Percentiles rank a stretch among this genome's conserved stretches.
phyloP scores from a whole-genome alignment of 2,329 filamentous ascomycete genomes.

The Neophaeococcomyces aloes region DNA sequence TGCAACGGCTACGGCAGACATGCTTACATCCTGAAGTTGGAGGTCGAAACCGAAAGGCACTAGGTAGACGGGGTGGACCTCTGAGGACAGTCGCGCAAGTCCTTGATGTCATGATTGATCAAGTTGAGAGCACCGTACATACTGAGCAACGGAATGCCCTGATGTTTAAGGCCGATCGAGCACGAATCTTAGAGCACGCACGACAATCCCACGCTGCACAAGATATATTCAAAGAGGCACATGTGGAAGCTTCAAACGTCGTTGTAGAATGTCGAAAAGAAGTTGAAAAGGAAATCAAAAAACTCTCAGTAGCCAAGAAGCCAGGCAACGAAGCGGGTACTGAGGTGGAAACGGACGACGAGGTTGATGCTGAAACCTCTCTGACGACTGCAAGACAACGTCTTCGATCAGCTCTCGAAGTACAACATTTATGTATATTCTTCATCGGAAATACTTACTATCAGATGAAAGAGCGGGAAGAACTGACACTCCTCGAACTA shows the following conservation, averaged over 20 bases:
- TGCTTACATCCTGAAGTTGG: conserved; percentile 80
- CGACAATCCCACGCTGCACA: conserved; percentile 58
- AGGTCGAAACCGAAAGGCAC: conserved; percentile 50
- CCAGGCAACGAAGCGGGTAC: conserved; percentile 29
- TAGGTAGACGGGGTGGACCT: conserved; percentile 54
- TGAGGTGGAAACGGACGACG: conserved; percentile 28
- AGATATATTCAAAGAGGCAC: conserved; percentile 54
- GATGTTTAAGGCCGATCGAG: conserved; percentile 53
- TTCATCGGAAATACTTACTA: conserved; percentile 76
- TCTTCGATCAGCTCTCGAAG: conserved; percentile 62
- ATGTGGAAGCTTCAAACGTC: conserved; percentile 37
- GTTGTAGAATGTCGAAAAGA: conserved; percentile 56
- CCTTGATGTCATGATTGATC: conserved; percentile 80
- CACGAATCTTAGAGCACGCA: conserved; percentile 70
- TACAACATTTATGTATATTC: conserved; percentile 73
- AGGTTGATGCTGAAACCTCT: conserved; percentile 32
- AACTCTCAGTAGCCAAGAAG: conserved; percentile 22
- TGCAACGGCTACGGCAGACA: conserved; percentile 67
- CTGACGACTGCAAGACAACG: conserved; percentile 52
- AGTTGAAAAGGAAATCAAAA: conserved; percentile 38
- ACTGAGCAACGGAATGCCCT: conserved; percentile 60
- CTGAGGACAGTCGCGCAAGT: conserved; percentile 78
- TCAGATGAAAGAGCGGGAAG: conserved; percentile 54
- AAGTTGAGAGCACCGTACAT: conserved; percentile 58
- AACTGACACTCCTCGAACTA: background rate